Evolutionary conservation across 140 eudicot species (phyloP).

Genomic region (Cichorium intybus): DNA sequence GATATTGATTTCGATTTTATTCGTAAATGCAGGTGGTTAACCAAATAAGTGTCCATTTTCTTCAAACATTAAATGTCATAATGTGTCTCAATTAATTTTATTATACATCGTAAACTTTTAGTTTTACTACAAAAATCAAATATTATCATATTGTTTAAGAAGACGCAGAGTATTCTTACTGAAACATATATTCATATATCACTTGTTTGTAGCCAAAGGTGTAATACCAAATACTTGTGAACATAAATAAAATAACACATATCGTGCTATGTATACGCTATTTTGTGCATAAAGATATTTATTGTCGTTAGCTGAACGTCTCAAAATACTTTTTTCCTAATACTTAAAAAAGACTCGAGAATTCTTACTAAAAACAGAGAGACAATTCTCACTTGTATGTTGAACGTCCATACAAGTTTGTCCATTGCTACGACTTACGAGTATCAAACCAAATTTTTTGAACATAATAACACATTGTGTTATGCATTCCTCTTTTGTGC

Average conservation of each 20-base stretch:
- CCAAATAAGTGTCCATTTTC: not conserved
- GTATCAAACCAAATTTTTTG: not conserved
- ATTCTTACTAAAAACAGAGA: not conserved
- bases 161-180: not conserved
- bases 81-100: not conserved
- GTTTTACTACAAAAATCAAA: not conserved
- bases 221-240: not conserved
- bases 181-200: not conserved
- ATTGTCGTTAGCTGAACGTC: not conserved
- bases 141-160: not conserved
- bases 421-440: not conserved
- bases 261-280: not conserved
- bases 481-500: not conserved
- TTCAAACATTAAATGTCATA: not conserved
- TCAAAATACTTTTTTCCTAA: too few species aligned
- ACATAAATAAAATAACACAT: not conserved
- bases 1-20: not conserved
- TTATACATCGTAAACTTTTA: not conserved
- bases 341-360: not conserved
- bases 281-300: not conserved
- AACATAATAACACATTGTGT: not conserved
- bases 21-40: not conserved
- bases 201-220: not conserved
- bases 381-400: not conserved
- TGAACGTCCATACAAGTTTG: not conserved